Base-by-base conservation (phyloP, 2,329 filamentous ascomycete genomes). In the Cercospora zeina region DNA sequence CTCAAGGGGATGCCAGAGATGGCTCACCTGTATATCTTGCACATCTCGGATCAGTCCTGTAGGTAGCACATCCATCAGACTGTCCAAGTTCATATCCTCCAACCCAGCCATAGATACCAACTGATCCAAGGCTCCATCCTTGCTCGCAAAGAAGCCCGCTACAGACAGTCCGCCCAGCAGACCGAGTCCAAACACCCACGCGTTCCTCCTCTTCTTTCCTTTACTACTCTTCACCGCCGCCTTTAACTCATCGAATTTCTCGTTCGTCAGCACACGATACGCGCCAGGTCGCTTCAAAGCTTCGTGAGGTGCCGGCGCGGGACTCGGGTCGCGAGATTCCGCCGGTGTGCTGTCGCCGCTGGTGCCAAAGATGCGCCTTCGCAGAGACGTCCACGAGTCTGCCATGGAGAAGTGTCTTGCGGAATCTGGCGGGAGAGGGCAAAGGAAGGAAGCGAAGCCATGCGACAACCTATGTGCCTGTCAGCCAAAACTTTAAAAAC, bases 101-200 rank as follows among this genome's bases (percentile, higher is more conserved):
- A 88, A 72, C 53, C 90, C 81, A 62, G 93, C 90, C 66, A 97
- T 82, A 65, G 91, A 91, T 66, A 97, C 93, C 65, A 97, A 83
- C 59, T 69, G 68, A 55, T 73, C 71, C 51, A 74, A 34, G 16
- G 68, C 65, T 72, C 97, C 92, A 77, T 93, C 95, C 75, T 84
- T 90, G 68, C 89, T 89, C 31, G 93, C 93, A 70, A 99, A 95
- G 76, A 96, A 92, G 31, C 92, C 88, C 1, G 95, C 95, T 2
- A 88, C 83, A n/a, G 96, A 79, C 60, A 99, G 84, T 11, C 95
- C 95, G 70, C 95, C 93, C n/a, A 99, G 72, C 42, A 92, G 91
- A 33, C 95, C 95, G 19, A 99, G 81, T 9, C 88, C 79, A 76
- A 99, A 97, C 30, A 97, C 89, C 72, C 96, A 86, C 2, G 88